These are phyloP conservation scores for Litsea cubeba DNA, from an alignment of 164 flowering plant species.

Conservation along the genomic window DNA sequence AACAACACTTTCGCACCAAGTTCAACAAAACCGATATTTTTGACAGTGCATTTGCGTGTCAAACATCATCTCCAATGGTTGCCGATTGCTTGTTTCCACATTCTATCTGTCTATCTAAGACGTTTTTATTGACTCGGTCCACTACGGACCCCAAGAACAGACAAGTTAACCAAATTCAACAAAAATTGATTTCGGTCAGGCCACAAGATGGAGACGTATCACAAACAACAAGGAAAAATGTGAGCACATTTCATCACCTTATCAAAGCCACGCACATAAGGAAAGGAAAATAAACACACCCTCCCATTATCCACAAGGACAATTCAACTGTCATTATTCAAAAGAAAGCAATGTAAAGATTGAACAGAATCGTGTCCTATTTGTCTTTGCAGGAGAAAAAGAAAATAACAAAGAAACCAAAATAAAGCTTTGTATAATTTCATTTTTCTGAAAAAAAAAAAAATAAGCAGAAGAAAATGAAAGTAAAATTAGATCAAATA, in stretches of 20 bases:
- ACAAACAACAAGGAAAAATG: not conserved
- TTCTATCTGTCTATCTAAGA: not conserved
- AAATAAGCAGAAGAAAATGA: not conserved
- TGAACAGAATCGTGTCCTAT: not conserved
- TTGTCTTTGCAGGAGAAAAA: not conserved
- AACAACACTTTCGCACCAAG: no score
- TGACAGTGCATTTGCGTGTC: not conserved
- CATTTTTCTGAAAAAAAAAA: not conserved
- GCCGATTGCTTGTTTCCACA: not conserved
- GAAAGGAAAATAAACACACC: not conserved
- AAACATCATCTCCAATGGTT: not conserved
- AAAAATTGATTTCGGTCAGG: not conserved
- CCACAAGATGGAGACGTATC: no score
- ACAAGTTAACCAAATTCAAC: not conserved
- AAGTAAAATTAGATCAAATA: not conserved
- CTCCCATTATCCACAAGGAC: not conserved
- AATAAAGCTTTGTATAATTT: not conserved
- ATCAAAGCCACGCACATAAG: not conserved
- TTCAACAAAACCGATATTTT: no score
- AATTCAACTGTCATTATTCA: not conserved
- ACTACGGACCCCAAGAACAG: not conserved
- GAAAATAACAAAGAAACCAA: not conserved
- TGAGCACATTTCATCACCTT: not conserved
- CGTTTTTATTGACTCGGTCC: not conserved
- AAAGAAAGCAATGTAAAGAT: not conserved